A percentile compares a stretch with the other conserved stretches of the same genome.
Conservation (phyloP, 805 yeast species). For the Ogataea pini region DNA sequence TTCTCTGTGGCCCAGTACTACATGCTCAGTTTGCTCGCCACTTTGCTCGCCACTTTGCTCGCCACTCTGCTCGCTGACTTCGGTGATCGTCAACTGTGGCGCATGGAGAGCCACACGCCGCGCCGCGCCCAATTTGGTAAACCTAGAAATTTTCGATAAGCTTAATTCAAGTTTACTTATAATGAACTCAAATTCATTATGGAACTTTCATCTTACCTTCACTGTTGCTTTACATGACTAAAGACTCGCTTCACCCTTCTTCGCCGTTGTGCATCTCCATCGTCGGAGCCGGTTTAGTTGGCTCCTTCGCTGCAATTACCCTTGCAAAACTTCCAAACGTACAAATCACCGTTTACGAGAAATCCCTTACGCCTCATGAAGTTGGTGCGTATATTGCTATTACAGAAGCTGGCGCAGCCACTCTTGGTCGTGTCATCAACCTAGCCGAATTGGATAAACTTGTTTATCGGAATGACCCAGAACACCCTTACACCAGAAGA, state of each 20-base stretch:
- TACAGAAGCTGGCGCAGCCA: conserved; percentile 1
- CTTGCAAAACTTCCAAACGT: conserved; percentile 5
- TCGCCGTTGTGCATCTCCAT: conserved; percentile 33
- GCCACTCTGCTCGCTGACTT: no score
- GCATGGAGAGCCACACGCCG: not conserved
- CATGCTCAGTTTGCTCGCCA: no score
- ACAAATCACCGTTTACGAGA: conserved; percentile 3
- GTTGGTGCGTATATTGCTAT: conserved; percentile 4
- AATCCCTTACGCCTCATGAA: not conserved
- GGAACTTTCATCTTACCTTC: not conserved
- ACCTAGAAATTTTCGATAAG: no score
- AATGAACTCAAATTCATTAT: not conserved
- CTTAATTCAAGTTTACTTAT: no score
- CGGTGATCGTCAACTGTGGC: not conserved
- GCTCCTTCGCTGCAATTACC: conserved; percentile 6
- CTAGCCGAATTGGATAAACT: not conserved
- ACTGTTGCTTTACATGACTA: not conserved
- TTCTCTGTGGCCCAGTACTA: no score
- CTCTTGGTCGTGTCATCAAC: not conserved
- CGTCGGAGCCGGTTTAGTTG: conserved; percentile 6
- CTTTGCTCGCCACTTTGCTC: no score
- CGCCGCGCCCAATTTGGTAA: not conserved
- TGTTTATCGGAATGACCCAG: conserved; percentile 1
- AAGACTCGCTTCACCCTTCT: not conserved
- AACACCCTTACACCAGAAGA: conserved; percentile 1